Percentiles rank a stretch among this genome's conserved stretches.
These are phyloP conservation scores for Glebionis coronaria DNA, from an alignment of 129 eudicot genomes.

Conservation along the genomic window DNA sequence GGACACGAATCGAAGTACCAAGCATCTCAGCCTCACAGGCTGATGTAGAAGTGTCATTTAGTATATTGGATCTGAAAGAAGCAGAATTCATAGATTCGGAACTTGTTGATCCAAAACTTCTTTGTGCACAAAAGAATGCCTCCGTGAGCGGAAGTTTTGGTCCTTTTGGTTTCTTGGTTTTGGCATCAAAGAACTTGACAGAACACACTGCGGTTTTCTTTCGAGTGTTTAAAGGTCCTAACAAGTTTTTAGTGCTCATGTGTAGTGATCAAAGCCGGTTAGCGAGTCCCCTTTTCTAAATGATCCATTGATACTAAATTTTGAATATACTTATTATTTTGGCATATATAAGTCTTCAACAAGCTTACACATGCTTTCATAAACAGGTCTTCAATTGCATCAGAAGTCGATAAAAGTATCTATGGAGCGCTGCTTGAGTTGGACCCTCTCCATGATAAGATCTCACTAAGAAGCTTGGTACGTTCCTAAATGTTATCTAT, in stretches of 20 bases:
- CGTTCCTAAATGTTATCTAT: background rate
- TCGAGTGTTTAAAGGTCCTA: conserved; percentile 32
- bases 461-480: conserved; percentile 51
- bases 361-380: background rate
- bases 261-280: conserved; percentile 47
- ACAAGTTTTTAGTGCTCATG: conserved; percentile 31
- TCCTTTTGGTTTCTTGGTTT: conserved; percentile 41
- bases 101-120: conserved; percentile 31
- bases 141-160: conserved; percentile 37
- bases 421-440: conserved; percentile 49
- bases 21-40: conserved; percentile 55
- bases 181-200: conserved; percentile 44
- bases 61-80: conserved; percentile 13
- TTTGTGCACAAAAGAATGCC: conserved; percentile 45
- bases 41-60: conserved; percentile 36
- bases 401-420: conserved; percentile 36
- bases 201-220: conserved; percentile 40
- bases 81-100: conserved; percentile 31
- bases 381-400: conserved; percentile 35
- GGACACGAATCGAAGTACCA: conserved; percentile 30
- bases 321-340: background rate
- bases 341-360: background rate
- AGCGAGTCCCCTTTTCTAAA: background rate
- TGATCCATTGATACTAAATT: background rate
- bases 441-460: conserved; percentile 42